These are phyloP conservation scores for Marasmius tenuissimus DNA, from an alignment of 1,284 basidiomycete genomes.

Conservation along the genomic window DNA sequence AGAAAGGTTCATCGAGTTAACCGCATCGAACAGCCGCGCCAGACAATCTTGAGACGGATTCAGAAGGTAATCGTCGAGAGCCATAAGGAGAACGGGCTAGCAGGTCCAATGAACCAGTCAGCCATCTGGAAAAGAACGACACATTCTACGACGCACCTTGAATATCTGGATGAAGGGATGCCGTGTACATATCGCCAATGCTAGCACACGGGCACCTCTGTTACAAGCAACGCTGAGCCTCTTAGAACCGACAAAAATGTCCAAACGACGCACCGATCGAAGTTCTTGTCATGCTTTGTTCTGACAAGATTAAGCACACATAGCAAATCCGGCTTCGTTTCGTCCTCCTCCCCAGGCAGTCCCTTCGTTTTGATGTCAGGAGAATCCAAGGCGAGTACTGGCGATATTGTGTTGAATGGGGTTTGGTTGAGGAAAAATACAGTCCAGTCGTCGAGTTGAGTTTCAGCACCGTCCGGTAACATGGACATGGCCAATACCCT, in stretches of 20 bases:
- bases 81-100: slow-evolving; percentile 91
- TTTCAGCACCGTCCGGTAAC: slow-evolving; percentile 97
- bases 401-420: slow-evolving; percentile 80
- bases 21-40: slow-evolving; percentile 85
- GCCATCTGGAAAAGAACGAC: neutral
- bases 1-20: slow-evolving; percentile 90
- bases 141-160: slow-evolving; percentile 60
- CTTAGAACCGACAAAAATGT: slow-evolving; percentile 8
- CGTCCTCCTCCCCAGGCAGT: slow-evolving; percentile 39
- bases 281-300: slow-evolving; percentile 89
- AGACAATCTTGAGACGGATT: slow-evolving; percentile 88
- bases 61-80: slow-evolving; percentile 93
- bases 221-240: slow-evolving; percentile 7
- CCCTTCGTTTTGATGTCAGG: slow-evolving; percentile 44
- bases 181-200: slow-evolving; percentile 93
- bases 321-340: slow-evolving; percentile 61
- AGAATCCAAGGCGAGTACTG: slow-evolving; percentile 74
- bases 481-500: slow-evolving; percentile 96
- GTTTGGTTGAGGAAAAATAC: slow-evolving; percentile 97
- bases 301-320: slow-evolving; percentile 96
- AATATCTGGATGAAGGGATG: slow-evolving; percentile 98
- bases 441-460: slow-evolving; percentile 95
- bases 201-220: slow-evolving; percentile 94
- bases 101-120: slow-evolving; percentile 1
- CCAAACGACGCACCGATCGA: slow-evolving; percentile 64